A percentile compares a stretch with the other conserved stretches of the same genome.
These are phyloP conservation scores for Zygosaccharomyces gambellarensis DNA, from an alignment of 805 yeast genomes.

Conservation along the genomic window DNA sequence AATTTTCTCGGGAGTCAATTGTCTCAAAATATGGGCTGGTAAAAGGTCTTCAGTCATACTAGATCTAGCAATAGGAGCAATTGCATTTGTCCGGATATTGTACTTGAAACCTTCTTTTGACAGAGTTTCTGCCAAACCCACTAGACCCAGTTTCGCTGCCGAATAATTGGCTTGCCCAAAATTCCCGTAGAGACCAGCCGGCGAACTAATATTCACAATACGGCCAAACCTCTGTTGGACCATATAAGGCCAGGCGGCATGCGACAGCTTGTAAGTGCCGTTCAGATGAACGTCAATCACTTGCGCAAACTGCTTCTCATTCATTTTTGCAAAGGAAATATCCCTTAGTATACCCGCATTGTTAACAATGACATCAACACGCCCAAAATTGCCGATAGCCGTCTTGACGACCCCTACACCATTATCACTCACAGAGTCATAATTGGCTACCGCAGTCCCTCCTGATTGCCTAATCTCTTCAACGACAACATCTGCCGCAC, in stretches of 20 bases:
- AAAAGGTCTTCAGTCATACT: constrained; percentile 91
- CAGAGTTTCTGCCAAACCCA: constrained; percentile 89
- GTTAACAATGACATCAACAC: constrained; percentile 83
- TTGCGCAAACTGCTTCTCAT: constrained; percentile 68
- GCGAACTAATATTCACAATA: constrained; percentile 88
- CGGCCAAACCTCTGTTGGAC: constrained; percentile 83
- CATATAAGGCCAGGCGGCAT: constrained; percentile 90
- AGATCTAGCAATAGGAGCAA: constrained; percentile 93
- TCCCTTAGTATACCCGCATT: constrained; percentile 96
- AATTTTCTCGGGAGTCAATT: constrained; percentile 78
- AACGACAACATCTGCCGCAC: constrained; percentile 87
- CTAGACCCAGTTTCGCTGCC: constrained; percentile 84
- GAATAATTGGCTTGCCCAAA: constrained; percentile 96
- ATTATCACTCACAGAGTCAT: constrained; percentile 77
- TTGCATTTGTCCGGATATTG: constrained; percentile 78
- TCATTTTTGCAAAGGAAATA: constrained; percentile 80
- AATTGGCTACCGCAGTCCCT: constrained; percentile 89
- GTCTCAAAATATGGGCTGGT: constrained; percentile 79
- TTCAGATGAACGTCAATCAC: constrained; percentile 84
- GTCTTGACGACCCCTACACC: constrained; percentile 83
- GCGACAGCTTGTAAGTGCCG: constrained; percentile 81
- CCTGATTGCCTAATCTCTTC: constrained; percentile 69
- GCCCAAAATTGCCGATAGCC: constrained; percentile 81
- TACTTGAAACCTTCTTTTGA: constrained; percentile 89
- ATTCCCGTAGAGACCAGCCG: constrained; percentile 95